A percentile compares a stretch with the other conserved stretches of the same genome.
These are phyloP conservation scores for Tagetes erecta DNA, from an alignment of 129 eudicot species.

Conservation along the genomic window DNA sequence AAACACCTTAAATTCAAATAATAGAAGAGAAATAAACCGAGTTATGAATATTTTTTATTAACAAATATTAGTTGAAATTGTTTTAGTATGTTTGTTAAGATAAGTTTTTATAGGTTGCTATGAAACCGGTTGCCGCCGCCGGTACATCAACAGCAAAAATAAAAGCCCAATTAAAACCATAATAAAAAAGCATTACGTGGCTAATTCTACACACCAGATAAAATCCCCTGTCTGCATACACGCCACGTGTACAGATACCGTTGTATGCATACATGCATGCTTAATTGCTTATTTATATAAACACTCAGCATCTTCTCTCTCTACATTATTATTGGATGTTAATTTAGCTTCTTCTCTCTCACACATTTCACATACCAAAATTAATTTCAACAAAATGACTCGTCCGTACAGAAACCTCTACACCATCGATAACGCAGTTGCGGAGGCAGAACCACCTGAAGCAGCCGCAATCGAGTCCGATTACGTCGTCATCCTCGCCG, in stretches of 20 bases:
- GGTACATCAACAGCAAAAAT: neutral
- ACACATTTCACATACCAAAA: too few relatives aligned
- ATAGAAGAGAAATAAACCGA: too few relatives aligned
- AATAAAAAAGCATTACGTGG: neutral
- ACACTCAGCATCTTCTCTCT: too few relatives aligned
- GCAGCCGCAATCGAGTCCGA: slow-evolving; percentile 41
- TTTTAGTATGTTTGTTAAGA: neutral
- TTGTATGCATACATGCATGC: too few relatives aligned
- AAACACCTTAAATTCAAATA: too few relatives aligned
- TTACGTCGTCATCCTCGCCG: slow-evolving; percentile 54
- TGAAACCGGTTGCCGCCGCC: neutral
- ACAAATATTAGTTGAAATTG: too few relatives aligned
- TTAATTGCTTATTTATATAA: too few relatives aligned
- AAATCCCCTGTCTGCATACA: neutral
- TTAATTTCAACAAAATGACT: slow-evolving; percentile 25
- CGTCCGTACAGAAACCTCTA: slow-evolving; percentile 31
- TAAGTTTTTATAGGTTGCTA: neutral
- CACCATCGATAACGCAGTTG: slow-evolving; percentile 23
- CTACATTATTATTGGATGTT: too few relatives aligned
- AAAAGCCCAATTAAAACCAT: neutral
- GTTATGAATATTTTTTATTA: too few relatives aligned
- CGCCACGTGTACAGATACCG: slow-evolving; percentile 20
- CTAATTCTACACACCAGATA: neutral
- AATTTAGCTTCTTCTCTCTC: too few relatives aligned
- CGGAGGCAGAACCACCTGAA: slow-evolving; percentile 38